Percentiles rank a stretch among this genome's conserved stretches.
phyloP scores from a whole-genome alignment of 2,329 filamentous ascomycete species.

The Venturia carpophila region DNA sequence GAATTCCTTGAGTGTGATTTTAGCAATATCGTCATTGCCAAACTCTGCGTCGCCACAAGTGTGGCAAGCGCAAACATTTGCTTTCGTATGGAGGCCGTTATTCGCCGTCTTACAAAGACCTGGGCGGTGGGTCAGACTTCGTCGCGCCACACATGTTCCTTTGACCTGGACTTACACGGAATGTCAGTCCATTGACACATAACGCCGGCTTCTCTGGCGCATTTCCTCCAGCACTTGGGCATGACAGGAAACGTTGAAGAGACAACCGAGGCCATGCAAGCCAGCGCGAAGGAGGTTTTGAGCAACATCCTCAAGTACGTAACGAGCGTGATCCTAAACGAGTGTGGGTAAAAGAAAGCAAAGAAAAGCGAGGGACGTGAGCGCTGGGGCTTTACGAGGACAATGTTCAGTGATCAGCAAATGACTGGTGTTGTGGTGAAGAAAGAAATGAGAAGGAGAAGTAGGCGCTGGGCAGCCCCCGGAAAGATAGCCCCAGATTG shows the following conservation, averaged over 20 bases:
- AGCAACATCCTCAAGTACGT: conserved; percentile 7
- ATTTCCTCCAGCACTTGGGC: conserved; percentile 16
- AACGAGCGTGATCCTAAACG: conserved; percentile 1
- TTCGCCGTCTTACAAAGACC: conserved; percentile 16
- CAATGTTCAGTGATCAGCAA: neutral
- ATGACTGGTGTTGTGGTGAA: neutral
- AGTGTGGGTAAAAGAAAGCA: neutral
- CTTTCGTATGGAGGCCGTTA: conserved; percentile 4
- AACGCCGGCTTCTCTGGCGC: conserved; percentile 15
- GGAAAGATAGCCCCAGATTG: neutral
- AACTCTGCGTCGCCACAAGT: conserved; percentile 7
- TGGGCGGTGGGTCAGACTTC: neutral
- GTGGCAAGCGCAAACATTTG: conserved; percentile 12
- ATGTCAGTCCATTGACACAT: conserved; percentile 14
- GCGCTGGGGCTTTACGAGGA: neutral
- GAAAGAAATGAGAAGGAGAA: neutral
- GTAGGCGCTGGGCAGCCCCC: too few species aligned
- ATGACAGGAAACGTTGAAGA: conserved; percentile 1
- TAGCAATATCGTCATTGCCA: neutral
- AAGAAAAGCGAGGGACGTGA: neutral
- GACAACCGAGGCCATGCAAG: neutral
- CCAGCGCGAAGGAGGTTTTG: conserved; percentile 3
- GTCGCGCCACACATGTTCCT: neutral
- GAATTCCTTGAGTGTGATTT: conserved; percentile 4
- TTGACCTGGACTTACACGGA: conserved; percentile 4